Evolutionary conservation across 2,329 filamentous ascomycete species (phyloP).

Genomic region (Epichloe sylvatica): DNA sequence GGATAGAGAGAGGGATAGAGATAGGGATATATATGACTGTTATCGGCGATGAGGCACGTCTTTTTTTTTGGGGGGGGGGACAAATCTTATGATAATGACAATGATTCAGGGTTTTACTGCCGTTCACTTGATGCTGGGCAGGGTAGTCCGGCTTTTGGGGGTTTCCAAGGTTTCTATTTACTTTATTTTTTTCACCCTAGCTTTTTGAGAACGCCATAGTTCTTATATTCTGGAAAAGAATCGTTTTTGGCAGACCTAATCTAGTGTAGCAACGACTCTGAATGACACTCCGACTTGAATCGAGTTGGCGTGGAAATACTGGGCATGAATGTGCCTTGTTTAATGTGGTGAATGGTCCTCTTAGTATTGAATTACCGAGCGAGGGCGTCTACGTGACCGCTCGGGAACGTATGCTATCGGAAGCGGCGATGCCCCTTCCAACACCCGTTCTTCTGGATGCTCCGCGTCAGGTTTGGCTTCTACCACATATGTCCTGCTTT

Average conservation of each 20-base stretch:
- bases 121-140: too few species aligned
- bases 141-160: too few species aligned
- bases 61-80: neutral
- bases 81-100: neutral
- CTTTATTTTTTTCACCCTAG: too few species aligned
- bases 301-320: too few species aligned
- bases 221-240: too few species aligned
- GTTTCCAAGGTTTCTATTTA: too few species aligned
- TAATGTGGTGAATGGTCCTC: neutral
- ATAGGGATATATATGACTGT: conserved; percentile 1
- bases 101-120: too few species aligned
- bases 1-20: conserved; percentile 2
- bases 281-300: too few species aligned
- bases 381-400: neutral
- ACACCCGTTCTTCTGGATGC: neutral
- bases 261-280: too few species aligned
- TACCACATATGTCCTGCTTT: neutral
- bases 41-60: conserved; percentile 2
- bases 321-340: neutral
- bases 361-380: neutral
- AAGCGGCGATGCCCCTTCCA: neutral
- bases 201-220: too few species aligned
- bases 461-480: neutral
- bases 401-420: neutral
- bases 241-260: too few species aligned